Base-by-base conservation (phyloP, 2,329 filamentous ascomycete genomes). In the Curvularia spicifera region DNA sequence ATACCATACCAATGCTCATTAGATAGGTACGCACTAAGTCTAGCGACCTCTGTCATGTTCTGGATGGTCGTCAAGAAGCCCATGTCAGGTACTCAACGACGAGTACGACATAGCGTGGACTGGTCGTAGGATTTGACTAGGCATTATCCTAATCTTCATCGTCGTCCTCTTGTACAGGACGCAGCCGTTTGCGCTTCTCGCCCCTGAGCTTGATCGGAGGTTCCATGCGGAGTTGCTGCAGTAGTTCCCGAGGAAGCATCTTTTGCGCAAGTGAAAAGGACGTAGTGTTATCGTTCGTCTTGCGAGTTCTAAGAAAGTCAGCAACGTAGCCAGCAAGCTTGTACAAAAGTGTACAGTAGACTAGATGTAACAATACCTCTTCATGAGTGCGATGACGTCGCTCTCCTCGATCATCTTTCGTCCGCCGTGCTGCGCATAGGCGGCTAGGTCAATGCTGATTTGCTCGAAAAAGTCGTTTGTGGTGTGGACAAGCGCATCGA, bases 381-480 rank as follows among this genome's bases (percentile, higher is more conserved):
- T 88, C 89, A 97, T 91, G 65, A 97, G 79, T 58, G 91, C 87
- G 54, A 91, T 81, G 69, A 96, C 87, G 74, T 97, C 93, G 66
- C 85, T 89, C 75, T 95, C 91, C 68, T 96, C 91, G 66, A 97
- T 92, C 2, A 88, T 92, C 76, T 90, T 95, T 31, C 93, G 86
- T 31, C 90, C 89, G 5, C 90, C 92, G 75, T 97, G 93, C 60
- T 87, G 83, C 18, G 93, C 90, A 75, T 93, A 97, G 2, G 88
- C 89, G 12, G 86, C 85, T 53, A 97, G 78, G 71, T 96, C 92
- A 59, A 93, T 90, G 47, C 90, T 87, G 2, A 91, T 81, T 76
- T 97, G 93, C 78, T 96, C 91, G 74, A 97, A 96, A 76, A 93
- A 97, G 89, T 91, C 95, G 61, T 96, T 91, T 2, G 91, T 91